Percentiles rank a stretch among this genome's conserved stretches.
These are phyloP conservation scores for Cercospora berteroae DNA, from an alignment of 2,329 filamentous ascomycete genomes.

Conservation along the genomic window DNA sequence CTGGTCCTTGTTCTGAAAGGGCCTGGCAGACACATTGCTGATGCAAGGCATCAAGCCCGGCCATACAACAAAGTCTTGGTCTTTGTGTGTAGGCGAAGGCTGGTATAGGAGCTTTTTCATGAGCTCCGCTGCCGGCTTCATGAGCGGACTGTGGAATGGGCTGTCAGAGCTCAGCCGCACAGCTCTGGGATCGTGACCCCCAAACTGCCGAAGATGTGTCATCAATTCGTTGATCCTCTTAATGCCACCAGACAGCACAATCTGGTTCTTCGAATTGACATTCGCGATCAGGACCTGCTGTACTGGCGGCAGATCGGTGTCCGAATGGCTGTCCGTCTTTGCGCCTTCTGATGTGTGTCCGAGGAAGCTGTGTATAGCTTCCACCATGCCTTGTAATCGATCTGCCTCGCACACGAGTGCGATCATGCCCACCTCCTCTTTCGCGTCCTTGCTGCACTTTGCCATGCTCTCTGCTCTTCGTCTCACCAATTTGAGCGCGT, in stretches of 20 bases:
- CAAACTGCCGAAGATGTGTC: constrained; percentile 81
- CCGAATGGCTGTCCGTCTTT: constrained; percentile 60
- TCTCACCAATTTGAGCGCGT: constrained; percentile 74
- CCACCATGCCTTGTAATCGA: constrained; percentile 67
- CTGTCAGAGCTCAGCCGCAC: constrained; percentile 83
- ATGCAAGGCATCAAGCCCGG: constrained; percentile 74
- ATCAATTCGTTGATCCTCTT: constrained; percentile 77
- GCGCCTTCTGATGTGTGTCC: constrained; percentile 63
- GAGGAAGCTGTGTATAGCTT: constrained; percentile 75
- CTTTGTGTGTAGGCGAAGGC: constrained; percentile 52
- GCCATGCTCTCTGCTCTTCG: constrained; percentile 81
- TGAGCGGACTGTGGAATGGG: constrained; percentile 88
- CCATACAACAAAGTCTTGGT: constrained; percentile 69
- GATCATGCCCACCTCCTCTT: constrained; percentile 85
- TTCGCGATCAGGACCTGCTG: constrained; percentile 89
- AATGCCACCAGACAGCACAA: constrained; percentile 86
- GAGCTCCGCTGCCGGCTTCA: constrained; percentile 76
- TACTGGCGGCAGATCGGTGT: constrained; percentile 68
- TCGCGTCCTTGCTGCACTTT: constrained; percentile 66
- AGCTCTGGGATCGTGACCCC: constrained; percentile 85
- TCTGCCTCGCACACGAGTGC: constrained; percentile 84
- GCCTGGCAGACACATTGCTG: constrained; percentile 79
- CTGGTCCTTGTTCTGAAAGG: constrained; percentile 70
- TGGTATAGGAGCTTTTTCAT: constrained; percentile 67
- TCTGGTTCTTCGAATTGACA: constrained; percentile 93